Evolutionary conservation across 192 early-diverging fungal genomes (phyloP).

Genomic region (Backusella westeae): DNA sequence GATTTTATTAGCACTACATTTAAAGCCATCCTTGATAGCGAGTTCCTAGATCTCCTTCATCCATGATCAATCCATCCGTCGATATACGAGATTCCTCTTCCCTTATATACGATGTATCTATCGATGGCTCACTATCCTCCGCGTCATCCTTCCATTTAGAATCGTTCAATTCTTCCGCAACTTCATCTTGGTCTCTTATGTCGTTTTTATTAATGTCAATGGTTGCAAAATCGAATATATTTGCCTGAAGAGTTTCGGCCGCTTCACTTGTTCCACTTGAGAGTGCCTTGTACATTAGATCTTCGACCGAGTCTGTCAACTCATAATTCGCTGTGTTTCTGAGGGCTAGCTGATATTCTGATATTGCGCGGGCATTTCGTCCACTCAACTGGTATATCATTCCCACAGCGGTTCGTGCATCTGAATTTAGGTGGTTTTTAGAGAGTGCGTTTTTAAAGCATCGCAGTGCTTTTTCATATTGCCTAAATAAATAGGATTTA

Average conservation of each 20-base stretch:
- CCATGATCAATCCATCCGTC: not conserved
- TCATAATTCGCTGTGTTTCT: not conserved
- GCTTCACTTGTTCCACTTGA: not conserved
- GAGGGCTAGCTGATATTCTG: slow-evolving; percentile 50
- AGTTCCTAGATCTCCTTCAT: not conserved
- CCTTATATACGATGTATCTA: not conserved
- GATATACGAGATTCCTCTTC: not conserved
- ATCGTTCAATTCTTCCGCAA: not conserved
- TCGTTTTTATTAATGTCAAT: not conserved
- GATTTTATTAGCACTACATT: not conserved
- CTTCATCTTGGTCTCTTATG: not conserved
- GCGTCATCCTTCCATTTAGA: not conserved
- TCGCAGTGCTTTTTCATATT: slow-evolving; percentile 33
- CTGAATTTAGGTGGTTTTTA: slow-evolving; percentile 39
- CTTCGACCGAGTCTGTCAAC: not conserved
- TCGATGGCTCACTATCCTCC: not conserved
- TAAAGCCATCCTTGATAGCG: not conserved
- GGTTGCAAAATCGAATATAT: not conserved
- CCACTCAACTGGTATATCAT: slow-evolving; percentile 58
- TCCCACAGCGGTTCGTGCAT: slow-evolving; percentile 48
- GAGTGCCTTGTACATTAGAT: not conserved
- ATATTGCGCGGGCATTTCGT: slow-evolving; percentile 48
- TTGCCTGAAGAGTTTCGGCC: not conserved
- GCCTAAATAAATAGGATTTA: slow-evolving; percentile 18
- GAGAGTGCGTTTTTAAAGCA: slow-evolving; percentile 44